Conservation (phyloP, 352 stramenopile genomes). For the Aphanomyces euteiches region DNA sequence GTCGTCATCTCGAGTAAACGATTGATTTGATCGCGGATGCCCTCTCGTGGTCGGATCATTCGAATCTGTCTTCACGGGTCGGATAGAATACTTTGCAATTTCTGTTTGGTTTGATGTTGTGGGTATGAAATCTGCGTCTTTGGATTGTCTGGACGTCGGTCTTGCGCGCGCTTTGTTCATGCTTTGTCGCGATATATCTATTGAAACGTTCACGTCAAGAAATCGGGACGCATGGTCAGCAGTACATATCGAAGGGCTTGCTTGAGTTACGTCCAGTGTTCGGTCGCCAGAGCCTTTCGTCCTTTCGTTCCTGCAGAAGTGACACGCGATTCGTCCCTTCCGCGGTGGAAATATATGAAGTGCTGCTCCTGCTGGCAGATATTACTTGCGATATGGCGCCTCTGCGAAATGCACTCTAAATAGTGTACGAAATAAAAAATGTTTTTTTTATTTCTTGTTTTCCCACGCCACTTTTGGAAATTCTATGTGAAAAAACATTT, state of each 20-base stretch:
- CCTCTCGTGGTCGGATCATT: too few relatives aligned
- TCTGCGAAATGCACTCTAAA: too few relatives aligned
- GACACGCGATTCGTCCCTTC: background rate
- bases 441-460: too few relatives aligned
- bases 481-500: too few relatives aligned
- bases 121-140: background rate
- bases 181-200: background rate
- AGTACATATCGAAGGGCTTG: too few relatives aligned
- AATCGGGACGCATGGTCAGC: background rate
- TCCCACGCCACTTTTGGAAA: too few relatives aligned
- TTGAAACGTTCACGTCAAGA: background rate
- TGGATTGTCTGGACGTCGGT: background rate
- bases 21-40: too few relatives aligned
- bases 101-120: background rate
- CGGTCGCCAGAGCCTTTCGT: too few relatives aligned
- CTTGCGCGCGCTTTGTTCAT: background rate
- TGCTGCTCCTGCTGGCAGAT: background rate
- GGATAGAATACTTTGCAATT: background rate
- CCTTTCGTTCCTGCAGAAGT: background rate
- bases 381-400: too few relatives aligned
- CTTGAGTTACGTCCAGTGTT: too few relatives aligned
- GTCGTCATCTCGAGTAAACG: background rate
- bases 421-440: too few relatives aligned
- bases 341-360: slow-evolving; percentile 14
- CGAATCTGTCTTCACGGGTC: too few relatives aligned